phyloP scores from a whole-genome alignment of 768 basidiomycete species.

The Leccinum arenicola region DNA sequence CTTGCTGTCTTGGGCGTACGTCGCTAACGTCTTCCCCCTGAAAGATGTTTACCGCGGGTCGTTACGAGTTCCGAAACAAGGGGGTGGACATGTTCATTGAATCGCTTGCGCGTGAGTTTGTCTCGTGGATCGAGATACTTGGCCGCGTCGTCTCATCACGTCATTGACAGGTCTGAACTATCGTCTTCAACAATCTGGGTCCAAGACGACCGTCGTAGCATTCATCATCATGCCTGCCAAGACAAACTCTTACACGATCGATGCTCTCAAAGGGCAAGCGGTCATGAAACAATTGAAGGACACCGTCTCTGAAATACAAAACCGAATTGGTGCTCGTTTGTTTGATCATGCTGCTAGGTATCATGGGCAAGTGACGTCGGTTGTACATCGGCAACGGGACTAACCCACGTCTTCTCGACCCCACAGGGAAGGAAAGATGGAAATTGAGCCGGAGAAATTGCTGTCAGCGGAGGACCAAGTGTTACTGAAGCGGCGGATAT shows the following conservation, averaged over 20 bases:
- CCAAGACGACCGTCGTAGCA: slow-evolving; percentile 85
- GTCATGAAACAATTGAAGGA: slow-evolving; percentile 96
- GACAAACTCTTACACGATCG: slow-evolving; percentile 95
- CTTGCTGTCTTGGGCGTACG: background rate
- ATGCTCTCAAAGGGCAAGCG: slow-evolving; percentile 95
- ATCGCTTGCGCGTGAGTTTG: slow-evolving; percentile 74
- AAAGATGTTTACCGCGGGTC: slow-evolving; percentile 98
- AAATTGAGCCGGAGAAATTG: slow-evolving; percentile 71
- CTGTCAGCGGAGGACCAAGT: slow-evolving; percentile 92
- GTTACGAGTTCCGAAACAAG: slow-evolving; percentile 99
- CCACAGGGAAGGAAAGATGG: slow-evolving; percentile 65
- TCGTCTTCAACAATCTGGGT: slow-evolving; percentile 58
- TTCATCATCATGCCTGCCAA: slow-evolving; percentile 99
- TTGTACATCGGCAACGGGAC: background rate
- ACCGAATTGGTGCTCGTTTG: slow-evolving; percentile 85
- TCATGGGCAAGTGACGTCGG: slow-evolving; percentile 62
- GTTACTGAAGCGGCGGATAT: slow-evolving; percentile 91
- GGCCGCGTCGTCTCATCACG: background rate
- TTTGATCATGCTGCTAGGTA: slow-evolving; percentile 95
- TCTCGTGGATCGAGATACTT: background rate
- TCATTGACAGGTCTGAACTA: slow-evolving; percentile 48
- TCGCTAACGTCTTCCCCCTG: slow-evolving; percentile 3
- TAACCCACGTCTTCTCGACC: background rate
- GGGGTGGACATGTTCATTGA: slow-evolving; percentile 99
- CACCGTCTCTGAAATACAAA: slow-evolving; percentile 94